Conservation (phyloP, 352 stramenopile species). For the Elongisporangium anandrum region DNA sequence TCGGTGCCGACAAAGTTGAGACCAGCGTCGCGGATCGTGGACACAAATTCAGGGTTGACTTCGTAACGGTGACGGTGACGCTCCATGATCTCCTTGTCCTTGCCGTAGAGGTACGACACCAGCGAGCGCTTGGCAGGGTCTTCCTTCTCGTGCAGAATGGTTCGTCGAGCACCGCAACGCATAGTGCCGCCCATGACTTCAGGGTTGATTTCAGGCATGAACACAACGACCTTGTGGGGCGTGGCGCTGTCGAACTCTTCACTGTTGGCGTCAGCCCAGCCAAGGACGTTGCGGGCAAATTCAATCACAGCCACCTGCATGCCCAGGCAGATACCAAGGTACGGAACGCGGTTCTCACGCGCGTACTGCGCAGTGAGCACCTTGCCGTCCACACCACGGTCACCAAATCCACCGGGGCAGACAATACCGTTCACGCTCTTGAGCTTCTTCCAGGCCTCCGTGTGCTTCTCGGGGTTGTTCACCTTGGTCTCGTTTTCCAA, state of each 20-base stretch:
- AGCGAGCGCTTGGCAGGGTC: conserved; percentile 83
- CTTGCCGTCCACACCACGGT: conserved; percentile 97
- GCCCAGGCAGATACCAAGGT: conserved; percentile 98
- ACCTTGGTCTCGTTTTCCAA: conserved; percentile 86
- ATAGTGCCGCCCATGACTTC: conserved; percentile 99
- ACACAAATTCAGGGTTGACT: conserved; percentile 96
- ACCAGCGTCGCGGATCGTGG: conserved; percentile 86
- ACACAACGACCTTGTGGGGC: conserved; percentile 95
- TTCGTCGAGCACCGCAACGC: conserved; percentile 96
- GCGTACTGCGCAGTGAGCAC: conserved; percentile 95
- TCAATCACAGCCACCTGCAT: conserved; percentile 96
- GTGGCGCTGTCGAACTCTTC: conserved; percentile 92
- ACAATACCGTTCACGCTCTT: conserved; percentile 93
- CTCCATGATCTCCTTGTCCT: conserved; percentile 89
- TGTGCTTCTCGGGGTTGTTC: conserved; percentile 67
- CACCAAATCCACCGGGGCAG: conserved; percentile 98
- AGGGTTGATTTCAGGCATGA: conserved; percentile 99
- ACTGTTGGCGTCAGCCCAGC: conserved; percentile 92
- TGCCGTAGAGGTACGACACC: conserved; percentile 90
- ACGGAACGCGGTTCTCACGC: conserved; percentile 94
- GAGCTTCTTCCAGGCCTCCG: conserved; percentile 92
- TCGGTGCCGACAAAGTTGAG: conserved; percentile 98
- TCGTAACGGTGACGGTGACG: conserved; percentile 99
- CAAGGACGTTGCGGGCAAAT: conserved; percentile 94
- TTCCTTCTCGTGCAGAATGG: conserved; percentile 88